phyloP scores from a whole-genome alignment of 1,284 basidiomycete genomes.

The Ceratorhiza oryzae-sativae region DNA sequence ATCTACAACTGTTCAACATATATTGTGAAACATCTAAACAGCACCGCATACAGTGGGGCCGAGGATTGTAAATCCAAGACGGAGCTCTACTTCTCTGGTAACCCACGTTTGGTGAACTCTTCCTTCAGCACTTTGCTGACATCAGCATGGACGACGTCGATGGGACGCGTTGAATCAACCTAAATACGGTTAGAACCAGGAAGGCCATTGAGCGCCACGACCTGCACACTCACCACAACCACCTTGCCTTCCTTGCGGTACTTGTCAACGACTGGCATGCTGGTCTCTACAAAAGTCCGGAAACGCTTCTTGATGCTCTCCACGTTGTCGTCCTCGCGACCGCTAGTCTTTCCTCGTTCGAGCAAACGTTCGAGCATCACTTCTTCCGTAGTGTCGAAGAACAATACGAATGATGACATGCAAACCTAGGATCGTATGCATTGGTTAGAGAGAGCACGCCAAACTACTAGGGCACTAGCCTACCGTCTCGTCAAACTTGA shows the following conservation, averaged over 20 bases:
- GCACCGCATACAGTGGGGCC: no score
- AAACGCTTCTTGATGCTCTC: slow-evolving; percentile 98
- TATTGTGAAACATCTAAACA: neutral
- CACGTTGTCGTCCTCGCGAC: slow-evolving; percentile 93
- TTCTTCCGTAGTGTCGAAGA: slow-evolving; percentile 88
- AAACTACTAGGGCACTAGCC: slow-evolving; percentile 46
- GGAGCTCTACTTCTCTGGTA: slow-evolving; percentile 25
- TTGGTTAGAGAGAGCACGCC: neutral
- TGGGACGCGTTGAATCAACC: slow-evolving; percentile 79
- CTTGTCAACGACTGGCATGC: slow-evolving; percentile 95
- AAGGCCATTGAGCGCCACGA: neutral
- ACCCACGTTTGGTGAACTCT: slow-evolving; percentile 44
- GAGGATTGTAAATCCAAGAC: neutral
- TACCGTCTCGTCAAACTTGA: slow-evolving; percentile 90
- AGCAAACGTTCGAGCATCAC: slow-evolving; percentile 88
- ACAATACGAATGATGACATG: slow-evolving; percentile 80
- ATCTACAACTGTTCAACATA: neutral
- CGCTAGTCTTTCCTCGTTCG: slow-evolving; percentile 92
- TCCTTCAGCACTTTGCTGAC: slow-evolving; percentile 65
- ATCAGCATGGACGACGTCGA: slow-evolving; percentile 75
- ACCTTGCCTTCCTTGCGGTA: slow-evolving; percentile 79
- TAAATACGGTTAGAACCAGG: slow-evolving; percentile 48
- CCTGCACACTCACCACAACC: slow-evolving; percentile 66
- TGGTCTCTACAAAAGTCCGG: slow-evolving; percentile 91
- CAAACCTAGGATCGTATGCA: slow-evolving; percentile 69